A percentile compares a stretch with the other conserved stretches of the same genome.
These are phyloP conservation scores for Phytophthora hibernalis DNA, from an alignment of 352 stramenopile genomes.

Conservation along the genomic window DNA sequence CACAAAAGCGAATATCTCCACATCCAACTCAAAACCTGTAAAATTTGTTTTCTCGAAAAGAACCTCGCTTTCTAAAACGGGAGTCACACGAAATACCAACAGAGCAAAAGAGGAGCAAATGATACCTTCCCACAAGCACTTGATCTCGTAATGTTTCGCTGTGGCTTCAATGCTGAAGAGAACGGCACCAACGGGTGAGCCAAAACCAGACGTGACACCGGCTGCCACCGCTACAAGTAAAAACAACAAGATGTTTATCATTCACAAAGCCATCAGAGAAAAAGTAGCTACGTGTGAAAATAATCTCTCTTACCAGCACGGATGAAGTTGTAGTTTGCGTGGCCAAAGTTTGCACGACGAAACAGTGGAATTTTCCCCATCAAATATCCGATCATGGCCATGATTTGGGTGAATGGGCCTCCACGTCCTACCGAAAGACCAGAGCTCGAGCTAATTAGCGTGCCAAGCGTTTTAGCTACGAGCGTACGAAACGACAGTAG, in stretches of 20 bases:
- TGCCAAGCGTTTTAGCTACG: slow-evolving; percentile 73
- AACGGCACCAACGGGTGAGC: slow-evolving; percentile 75
- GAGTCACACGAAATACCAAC: slow-evolving; percentile 78
- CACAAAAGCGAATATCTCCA: slow-evolving; percentile 80
- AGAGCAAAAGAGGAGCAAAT: slow-evolving; percentile 86
- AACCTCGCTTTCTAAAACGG: slow-evolving; percentile 75
- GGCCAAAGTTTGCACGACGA: slow-evolving; percentile 71
- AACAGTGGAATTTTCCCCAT: slow-evolving; percentile 76
- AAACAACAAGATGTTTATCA: not conserved
- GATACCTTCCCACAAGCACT: slow-evolving; percentile 84
- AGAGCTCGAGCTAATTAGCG: slow-evolving; percentile 69
- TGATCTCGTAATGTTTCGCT: slow-evolving; percentile 86
- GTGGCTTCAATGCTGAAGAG: slow-evolving; percentile 89
- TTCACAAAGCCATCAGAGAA: not conserved
- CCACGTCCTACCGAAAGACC: slow-evolving; percentile 76
- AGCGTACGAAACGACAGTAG: slow-evolving; percentile 75
- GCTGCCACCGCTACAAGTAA: slow-evolving; percentile 60
- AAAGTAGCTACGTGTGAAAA: not conserved
- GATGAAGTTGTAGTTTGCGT: slow-evolving; percentile 79
- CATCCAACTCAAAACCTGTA: slow-evolving; percentile 80
- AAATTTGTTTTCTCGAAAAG: slow-evolving; percentile 87
- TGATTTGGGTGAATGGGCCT: slow-evolving; percentile 82
- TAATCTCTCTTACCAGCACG: slow-evolving; percentile 50
- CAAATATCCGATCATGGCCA: slow-evolving; percentile 77
- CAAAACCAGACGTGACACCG: slow-evolving; percentile 84